A percentile compares a stretch with the other conserved stretches of the same genome.
Conservation (phyloP, 179 eudicot genomes). For the Amaranthus tricolor region DNA sequence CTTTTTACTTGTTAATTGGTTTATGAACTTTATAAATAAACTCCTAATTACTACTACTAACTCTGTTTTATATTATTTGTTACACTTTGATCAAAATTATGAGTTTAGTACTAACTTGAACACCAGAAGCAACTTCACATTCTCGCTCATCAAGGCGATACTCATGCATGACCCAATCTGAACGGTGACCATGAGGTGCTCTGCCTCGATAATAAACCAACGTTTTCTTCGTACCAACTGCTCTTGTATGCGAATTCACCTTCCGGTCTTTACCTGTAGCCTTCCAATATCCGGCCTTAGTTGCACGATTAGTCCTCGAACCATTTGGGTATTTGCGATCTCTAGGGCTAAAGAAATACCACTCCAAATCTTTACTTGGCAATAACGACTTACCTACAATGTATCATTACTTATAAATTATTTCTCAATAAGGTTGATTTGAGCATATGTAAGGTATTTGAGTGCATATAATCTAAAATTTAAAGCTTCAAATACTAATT, state of each 20-base stretch:
- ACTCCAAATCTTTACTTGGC: slow-evolving; percentile 87
- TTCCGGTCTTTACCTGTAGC: slow-evolving; percentile 84
- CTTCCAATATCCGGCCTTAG: slow-evolving; percentile 85
- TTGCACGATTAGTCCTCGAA: slow-evolving; percentile 83
- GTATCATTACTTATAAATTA: too few species aligned
- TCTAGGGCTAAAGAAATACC: slow-evolving; percentile 85
- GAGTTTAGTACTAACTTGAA: slow-evolving; percentile 41
- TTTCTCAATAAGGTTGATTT: too few species aligned
- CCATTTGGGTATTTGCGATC: slow-evolving; percentile 88
- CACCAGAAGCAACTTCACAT: slow-evolving; percentile 61
- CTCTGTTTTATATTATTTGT: too few species aligned
- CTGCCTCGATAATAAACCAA: slow-evolving; percentile 19
- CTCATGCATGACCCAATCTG: slow-evolving; percentile 22
- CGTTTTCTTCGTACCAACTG: slow-evolving; percentile 15
- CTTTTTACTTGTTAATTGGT: too few species aligned
- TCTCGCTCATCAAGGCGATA: slow-evolving; percentile 44
- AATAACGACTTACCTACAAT: slow-evolving; percentile 66
- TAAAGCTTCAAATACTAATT: too few species aligned
- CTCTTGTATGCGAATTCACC: slow-evolving; percentile 55
- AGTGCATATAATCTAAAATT: too few species aligned
- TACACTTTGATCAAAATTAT: background rate
- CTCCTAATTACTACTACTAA: too few species aligned
- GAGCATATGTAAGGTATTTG: too few species aligned
- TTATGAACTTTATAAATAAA: too few species aligned
- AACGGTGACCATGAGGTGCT: slow-evolving; percentile 11